These are phyloP conservation scores for Paraleonurus japonicus DNA, from an alignment of 257 asterid species.

Conservation along the genomic window DNA sequence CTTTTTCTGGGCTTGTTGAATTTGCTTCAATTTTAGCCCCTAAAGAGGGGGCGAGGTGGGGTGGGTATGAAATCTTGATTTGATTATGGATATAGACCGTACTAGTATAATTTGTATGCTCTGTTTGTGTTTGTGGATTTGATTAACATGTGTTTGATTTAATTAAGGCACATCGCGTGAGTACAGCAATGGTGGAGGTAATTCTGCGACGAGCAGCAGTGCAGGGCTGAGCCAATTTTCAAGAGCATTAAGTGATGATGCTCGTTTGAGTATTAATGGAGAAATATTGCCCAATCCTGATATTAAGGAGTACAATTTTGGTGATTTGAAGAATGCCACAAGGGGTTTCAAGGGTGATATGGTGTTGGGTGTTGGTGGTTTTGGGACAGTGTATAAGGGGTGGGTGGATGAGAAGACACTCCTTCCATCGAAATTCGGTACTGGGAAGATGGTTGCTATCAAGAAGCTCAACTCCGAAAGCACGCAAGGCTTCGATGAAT, in stretches of 20 bases:
- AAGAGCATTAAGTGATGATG: conserved; percentile 33
- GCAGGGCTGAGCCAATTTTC: conserved; percentile 36
- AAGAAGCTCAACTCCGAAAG: conserved; percentile 46
- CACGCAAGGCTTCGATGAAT: conserved; percentile 47
- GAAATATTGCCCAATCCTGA: conserved; percentile 40
- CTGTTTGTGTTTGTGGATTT: not conserved
- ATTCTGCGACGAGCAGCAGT: conserved; percentile 40
- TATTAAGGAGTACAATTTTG: conserved; percentile 35
- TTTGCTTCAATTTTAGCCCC: conserved; percentile 11
- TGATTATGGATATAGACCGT: not conserved
- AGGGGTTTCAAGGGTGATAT: conserved; percentile 43
- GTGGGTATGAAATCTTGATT: not conserved
- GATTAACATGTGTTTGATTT: not conserved
- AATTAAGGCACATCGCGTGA: conserved; percentile 29
- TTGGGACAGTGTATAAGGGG: conserved; percentile 53
- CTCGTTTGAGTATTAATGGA: conserved; percentile 21
- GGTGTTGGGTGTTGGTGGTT: conserved; percentile 56
- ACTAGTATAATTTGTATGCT: not conserved
- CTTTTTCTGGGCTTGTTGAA: not conserved
- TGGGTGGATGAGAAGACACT: conserved; percentile 49
- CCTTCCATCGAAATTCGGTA: conserved; percentile 35
- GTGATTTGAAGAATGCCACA: conserved; percentile 41
- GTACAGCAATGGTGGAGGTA: conserved; percentile 36
- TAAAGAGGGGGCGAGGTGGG: not conserved
- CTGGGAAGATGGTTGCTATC: conserved; percentile 49